phyloP scores from a whole-genome alignment of 768 basidiomycete genomes.

The Kwoniella bestiolae region DNA sequence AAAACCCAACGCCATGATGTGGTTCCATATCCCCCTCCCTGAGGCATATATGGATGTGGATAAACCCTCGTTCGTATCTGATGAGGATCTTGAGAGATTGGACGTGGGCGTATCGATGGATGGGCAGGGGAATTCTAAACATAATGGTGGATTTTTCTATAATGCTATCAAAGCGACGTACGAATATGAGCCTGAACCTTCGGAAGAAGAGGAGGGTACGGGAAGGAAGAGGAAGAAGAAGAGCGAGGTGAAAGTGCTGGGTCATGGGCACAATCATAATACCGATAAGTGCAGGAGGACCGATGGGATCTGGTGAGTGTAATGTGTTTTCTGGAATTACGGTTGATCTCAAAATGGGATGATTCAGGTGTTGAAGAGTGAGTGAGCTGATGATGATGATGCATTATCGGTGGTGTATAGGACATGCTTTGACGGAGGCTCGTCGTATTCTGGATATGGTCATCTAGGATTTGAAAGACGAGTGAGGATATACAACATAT shows the following conservation, averaged over 20 bases:
- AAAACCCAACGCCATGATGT: constrained; percentile 95
- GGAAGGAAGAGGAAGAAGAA: constrained; percentile 44
- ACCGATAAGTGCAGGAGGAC: constrained; percentile 87
- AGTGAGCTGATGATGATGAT: no score
- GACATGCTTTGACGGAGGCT: constrained; percentile 51
- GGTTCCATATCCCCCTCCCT: constrained; percentile 93
- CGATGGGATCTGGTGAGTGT: constrained; percentile 83
- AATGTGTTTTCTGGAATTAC: no score
- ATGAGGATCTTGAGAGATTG: constrained; percentile 63
- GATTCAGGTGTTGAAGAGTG: no score
- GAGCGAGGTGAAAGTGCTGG: constrained; percentile 82
- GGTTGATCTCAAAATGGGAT: no score
- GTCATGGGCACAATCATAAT: constrained; percentile 88
- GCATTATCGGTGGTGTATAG: no score
- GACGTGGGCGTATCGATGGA: constrained; percentile 71
- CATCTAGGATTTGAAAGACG: constrained; percentile 77
- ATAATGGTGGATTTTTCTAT: constrained; percentile 79
- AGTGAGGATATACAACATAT: constrained; percentile 84
- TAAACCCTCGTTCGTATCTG: constrained; percentile 61
- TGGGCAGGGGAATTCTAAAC: constrained; percentile 58
- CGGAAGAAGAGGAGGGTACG: constrained; percentile 63
- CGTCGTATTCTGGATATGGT: constrained; percentile 55
- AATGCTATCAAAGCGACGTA: constrained; percentile 74
- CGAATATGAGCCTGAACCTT: no score
- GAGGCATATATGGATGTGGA: constrained; percentile 78